Conservation (phyloP, 176 grass and related monocot species). For the Rhipidocladum racemiflorum region DNA sequence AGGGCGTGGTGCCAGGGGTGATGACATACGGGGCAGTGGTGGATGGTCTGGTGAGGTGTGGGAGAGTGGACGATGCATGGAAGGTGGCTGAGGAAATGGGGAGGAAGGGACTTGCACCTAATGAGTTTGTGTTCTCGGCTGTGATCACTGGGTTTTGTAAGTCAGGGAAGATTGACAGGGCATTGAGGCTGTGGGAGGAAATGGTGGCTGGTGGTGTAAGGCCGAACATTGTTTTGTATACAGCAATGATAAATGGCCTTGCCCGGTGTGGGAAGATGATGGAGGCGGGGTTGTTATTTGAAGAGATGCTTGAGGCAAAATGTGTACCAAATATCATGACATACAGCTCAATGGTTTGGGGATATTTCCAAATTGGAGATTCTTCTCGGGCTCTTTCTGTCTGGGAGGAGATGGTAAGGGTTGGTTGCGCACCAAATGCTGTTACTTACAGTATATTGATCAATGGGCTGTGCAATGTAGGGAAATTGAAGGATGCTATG, state of each 20-base stretch:
- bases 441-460: conserved; percentile 85
- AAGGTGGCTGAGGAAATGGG: conserved; percentile 69
- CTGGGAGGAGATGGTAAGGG: conserved; percentile 67
- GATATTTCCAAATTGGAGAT: conserved; percentile 69
- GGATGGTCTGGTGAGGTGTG: conserved; percentile 67
- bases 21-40: conserved; percentile 75
- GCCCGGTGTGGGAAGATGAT: conserved; percentile 55
- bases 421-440: conserved; percentile 46
- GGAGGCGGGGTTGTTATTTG: conserved; percentile 53
- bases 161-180: conserved; percentile 47
- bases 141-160: conserved; percentile 71
- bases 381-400: conserved; percentile 46
- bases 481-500: conserved; percentile 83
- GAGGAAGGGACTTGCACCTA: conserved; percentile 40
- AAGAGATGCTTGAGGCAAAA: conserved; percentile 55
- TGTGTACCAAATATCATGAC: conserved; percentile 76
- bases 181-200: conserved; percentile 59
- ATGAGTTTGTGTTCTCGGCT: conserved; percentile 74
- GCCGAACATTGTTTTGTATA: conserved; percentile 71
- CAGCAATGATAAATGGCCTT: conserved; percentile 71
- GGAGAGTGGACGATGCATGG: conserved; percentile 61
- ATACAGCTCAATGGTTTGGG: conserved; percentile 64
- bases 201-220: conserved; percentile 41
- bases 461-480: conserved; percentile 60
- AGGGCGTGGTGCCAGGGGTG: conserved; percentile 38